phyloP scores from a whole-genome alignment of 768 basidiomycete genomes.

The Pilatotrama ljubarskyi region DNA sequence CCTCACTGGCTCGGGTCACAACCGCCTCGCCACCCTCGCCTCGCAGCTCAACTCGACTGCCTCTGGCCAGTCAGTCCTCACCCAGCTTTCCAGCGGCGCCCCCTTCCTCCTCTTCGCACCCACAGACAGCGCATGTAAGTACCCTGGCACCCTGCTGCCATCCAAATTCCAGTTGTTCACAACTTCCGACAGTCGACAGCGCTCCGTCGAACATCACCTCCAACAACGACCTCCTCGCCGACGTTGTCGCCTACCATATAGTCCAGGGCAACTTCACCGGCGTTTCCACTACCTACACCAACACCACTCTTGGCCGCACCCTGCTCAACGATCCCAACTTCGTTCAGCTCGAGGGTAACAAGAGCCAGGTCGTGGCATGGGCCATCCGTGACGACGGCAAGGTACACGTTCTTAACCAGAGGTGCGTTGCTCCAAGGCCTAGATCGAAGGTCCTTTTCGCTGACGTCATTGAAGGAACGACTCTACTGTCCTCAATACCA shows the following conservation, averaged over 20 bases:
- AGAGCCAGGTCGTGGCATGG: constrained; percentile 57
- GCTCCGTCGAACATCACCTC: constrained; percentile 36
- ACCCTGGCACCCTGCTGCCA: not conserved
- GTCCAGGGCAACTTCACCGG: constrained; percentile 52
- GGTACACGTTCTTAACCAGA: constrained; percentile 50
- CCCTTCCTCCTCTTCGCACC: constrained; percentile 59
- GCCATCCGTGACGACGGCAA: constrained; percentile 38
- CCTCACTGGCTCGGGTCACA: constrained; percentile 43
- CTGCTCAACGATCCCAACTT: constrained; percentile 50
- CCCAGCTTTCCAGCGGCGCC: constrained; percentile 41
- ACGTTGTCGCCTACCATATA: constrained; percentile 59
- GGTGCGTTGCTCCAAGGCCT: constrained; percentile 30
- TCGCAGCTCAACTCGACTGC: constrained; percentile 44
- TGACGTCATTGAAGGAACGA: constrained; percentile 29
- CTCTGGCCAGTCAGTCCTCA: constrained; percentile 45
- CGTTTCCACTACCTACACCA: constrained; percentile 47
- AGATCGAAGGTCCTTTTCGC: not conserved
- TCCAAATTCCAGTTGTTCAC: not conserved
- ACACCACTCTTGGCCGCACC: constrained; percentile 63
- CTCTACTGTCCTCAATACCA: constrained; percentile 40
- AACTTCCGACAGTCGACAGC: constrained; percentile 20
- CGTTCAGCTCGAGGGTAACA: constrained; percentile 58
- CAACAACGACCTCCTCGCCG: constrained; percentile 41
- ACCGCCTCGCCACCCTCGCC: constrained; percentile 42
- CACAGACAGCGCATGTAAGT: constrained; percentile 53